These are phyloP conservation scores for Chalciporus sphaerocephalus DNA, from an alignment of 768 basidiomycete species.

Conservation along the genomic window DNA sequence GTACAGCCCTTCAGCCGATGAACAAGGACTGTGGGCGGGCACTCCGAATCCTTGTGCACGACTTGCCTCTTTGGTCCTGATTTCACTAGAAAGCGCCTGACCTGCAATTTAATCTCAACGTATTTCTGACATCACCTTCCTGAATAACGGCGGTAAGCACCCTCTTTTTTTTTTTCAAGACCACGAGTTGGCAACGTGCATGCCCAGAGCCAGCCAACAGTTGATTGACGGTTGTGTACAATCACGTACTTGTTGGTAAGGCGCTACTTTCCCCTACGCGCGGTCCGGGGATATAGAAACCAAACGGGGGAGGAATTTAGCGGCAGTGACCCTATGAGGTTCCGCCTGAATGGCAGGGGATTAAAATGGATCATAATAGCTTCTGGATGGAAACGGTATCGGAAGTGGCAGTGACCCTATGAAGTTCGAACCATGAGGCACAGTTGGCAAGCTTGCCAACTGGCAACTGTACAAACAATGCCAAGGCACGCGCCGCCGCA, in stretches of 20 bases:
- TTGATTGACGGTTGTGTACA: not conserved
- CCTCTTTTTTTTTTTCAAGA: not conserved
- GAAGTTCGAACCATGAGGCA: constrained; percentile 19
- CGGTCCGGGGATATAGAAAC: not conserved
- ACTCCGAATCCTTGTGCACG: too few relatives aligned
- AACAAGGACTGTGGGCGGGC: constrained; percentile 18
- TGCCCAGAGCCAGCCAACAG: constrained; percentile 7
- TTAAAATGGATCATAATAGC: not conserved
- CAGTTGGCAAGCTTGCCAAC: constrained; percentile 19
- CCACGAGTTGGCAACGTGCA: constrained; percentile 24
- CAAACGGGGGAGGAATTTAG: constrained; percentile 1
- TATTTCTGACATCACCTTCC: not conserved
- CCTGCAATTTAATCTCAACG: not conserved
- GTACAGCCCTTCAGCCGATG: constrained; percentile 14
- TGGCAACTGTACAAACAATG: constrained; percentile 3
- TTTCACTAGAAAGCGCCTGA: not conserved
- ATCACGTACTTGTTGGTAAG: constrained; percentile 17
- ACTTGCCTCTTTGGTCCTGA: not conserved
- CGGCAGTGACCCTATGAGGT: constrained; percentile 16
- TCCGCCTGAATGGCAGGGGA: not conserved
- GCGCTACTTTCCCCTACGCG: constrained; percentile 1
- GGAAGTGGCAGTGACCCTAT: constrained; percentile 24
- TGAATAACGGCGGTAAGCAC: not conserved
- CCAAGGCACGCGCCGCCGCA: constrained; percentile 21
- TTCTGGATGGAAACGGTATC: not conserved